Percentiles rank a stretch among this genome's conserved stretches.
These are phyloP conservation scores for Apiospora hydei DNA, from an alignment of 2,329 filamentous ascomycete genomes.

Conservation along the genomic window DNA sequence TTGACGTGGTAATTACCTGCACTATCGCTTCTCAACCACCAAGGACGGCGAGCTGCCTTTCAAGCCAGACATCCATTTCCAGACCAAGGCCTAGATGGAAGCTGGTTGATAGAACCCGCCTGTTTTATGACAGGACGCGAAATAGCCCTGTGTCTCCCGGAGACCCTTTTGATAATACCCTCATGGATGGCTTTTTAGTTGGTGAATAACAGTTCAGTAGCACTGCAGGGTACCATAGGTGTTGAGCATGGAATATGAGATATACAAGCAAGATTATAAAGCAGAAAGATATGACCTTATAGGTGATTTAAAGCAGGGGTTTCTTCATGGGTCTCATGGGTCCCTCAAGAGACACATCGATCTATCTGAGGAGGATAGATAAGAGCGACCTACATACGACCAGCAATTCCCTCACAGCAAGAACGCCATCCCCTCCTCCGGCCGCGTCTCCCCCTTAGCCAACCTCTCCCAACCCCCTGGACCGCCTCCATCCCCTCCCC, in stretches of 20 bases:
- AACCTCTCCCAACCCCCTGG: conserved; percentile 38
- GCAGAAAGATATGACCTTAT: neutral
- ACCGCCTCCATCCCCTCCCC: conserved; percentile 40
- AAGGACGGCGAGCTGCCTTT: neutral
- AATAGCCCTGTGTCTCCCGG: neutral
- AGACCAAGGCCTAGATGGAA: neutral
- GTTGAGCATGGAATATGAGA: neutral
- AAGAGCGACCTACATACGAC: too few species aligned
- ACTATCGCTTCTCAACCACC: neutral
- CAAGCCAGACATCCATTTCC: neutral
- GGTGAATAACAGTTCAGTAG: too few species aligned
- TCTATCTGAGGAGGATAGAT: too few species aligned
- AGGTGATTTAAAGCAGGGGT: accelerated
- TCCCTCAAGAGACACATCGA: too few species aligned
- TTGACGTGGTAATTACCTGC: too few species aligned
- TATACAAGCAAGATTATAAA: neutral
- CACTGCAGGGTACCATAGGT: too few species aligned
- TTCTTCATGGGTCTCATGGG: neutral
- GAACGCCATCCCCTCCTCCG: conserved; percentile 41
- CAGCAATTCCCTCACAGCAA: conserved; percentile 30
- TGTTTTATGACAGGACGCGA: neutral
- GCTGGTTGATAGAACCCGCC: neutral
- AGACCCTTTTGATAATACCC: too few species aligned
- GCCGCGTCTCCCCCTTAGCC: conserved; percentile 33
- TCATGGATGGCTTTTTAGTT: too few species aligned